A percentile compares a stretch with the other conserved stretches of the same genome.
Evolutionary conservation across 2,329 filamentous ascomycete species (phyloP).

Genomic region (Escovopsis sp.): DNA sequence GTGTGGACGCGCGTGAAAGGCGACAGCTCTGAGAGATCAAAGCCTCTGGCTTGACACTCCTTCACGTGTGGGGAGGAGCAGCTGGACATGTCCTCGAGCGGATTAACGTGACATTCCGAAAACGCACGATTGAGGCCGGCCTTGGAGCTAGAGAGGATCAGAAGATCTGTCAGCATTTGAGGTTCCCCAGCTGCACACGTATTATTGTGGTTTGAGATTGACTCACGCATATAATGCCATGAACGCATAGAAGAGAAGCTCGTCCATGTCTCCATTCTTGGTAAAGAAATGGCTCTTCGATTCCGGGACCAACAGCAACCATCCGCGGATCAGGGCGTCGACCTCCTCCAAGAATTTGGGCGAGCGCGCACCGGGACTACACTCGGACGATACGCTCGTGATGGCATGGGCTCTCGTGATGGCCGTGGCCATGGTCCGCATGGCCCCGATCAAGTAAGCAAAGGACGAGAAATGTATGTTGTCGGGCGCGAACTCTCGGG

Average conservation of each 20-base stretch:
- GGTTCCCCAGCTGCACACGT: no score
- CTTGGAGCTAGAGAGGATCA: constrained; percentile 9
- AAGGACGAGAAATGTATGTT: constrained; percentile 45
- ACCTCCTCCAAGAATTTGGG: constrained; percentile 18
- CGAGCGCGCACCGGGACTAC: constrained; percentile 1
- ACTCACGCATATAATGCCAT: constrained; percentile 47
- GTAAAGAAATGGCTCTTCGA: constrained; percentile 17
- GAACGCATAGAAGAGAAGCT: constrained; percentile 70
- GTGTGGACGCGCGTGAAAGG: constrained; percentile 22
- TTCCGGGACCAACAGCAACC: constrained; percentile 22
- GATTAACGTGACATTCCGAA: constrained; percentile 22
- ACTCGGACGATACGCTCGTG: constrained; percentile 5
- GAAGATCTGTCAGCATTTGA: background rate
- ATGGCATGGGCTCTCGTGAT: constrained; percentile 12
- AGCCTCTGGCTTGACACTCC: constrained; percentile 3
- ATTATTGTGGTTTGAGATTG: background rate
- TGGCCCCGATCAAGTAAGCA: constrained; percentile 49
- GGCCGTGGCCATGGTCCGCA: constrained; percentile 21
- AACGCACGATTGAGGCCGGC: constrained; percentile 23
- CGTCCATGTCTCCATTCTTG: constrained; percentile 33
- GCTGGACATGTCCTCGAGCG: constrained; percentile 22
- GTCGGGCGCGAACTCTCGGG: constrained; percentile 41
- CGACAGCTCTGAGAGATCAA: constrained; percentile 5
- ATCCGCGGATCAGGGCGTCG: constrained; percentile 22
- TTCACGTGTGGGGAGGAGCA: constrained; percentile 13